phyloP scores from a whole-genome alignment of 2,329 filamentous ascomycete genomes.

The Pseudogymnoascus sp. region DNA sequence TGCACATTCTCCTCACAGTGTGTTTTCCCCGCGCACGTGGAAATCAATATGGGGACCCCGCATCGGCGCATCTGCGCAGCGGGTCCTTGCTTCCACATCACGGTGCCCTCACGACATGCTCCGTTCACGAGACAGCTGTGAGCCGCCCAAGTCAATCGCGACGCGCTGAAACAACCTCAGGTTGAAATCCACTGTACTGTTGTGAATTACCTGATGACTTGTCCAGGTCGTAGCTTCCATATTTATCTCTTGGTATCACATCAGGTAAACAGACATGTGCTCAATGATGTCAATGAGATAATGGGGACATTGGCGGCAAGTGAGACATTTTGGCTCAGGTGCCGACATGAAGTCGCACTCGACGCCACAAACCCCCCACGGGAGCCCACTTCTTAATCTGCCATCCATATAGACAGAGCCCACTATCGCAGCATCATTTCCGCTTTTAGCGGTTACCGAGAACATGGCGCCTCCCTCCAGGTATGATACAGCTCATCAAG shows the following conservation, averaged over 20 bases:
- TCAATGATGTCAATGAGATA: background rate
- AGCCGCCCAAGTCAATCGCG: background rate
- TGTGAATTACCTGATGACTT: background rate
- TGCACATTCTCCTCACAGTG: background rate
- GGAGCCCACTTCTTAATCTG: background rate
- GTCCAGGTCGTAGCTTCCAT: background rate
- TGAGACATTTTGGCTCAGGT: conserved; percentile 7
- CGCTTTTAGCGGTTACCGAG: background rate
- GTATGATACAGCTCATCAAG: background rate
- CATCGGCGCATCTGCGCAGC: background rate
- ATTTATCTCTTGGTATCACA: background rate
- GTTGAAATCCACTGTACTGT: background rate
- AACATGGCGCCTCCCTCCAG: background rate
- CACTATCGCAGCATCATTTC: background rate
- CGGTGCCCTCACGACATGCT: background rate
- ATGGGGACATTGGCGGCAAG: background rate
- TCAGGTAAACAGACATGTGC: background rate
- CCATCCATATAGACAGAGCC: background rate
- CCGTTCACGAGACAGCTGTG: background rate
- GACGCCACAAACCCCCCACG: background rate
- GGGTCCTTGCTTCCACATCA: background rate
- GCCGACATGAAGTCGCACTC: background rate
- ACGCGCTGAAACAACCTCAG: background rate
- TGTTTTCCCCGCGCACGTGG: background rate
- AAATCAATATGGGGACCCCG: background rate